phyloP scores from a whole-genome alignment of 345 rosid genomes.

The Lepidium sativum region DNA sequence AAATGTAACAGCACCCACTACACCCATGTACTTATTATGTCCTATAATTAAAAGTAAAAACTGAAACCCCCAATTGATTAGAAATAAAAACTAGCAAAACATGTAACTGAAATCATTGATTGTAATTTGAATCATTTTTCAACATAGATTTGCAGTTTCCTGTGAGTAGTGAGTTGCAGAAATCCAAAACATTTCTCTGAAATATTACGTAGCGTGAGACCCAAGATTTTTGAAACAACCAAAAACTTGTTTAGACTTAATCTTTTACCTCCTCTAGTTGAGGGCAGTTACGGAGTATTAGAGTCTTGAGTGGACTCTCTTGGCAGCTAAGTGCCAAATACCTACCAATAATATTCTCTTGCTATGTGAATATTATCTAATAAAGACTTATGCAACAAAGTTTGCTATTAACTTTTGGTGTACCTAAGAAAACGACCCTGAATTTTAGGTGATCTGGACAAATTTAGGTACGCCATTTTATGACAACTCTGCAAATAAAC shows the following conservation, averaged over 20 bases:
- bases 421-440: constrained; percentile 80
- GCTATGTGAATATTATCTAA: background rate
- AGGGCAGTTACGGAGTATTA: constrained; percentile 73
- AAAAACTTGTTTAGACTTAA: background rate
- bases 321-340: constrained; percentile 49
- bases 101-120: too few species aligned
- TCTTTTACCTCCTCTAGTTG: constrained; percentile 60
- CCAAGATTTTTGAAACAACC: background rate
- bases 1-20: too few species aligned
- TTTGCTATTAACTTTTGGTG: background rate
- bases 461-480: constrained; percentile 60
- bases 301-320: constrained; percentile 52
- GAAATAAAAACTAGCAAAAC: too few species aligned
- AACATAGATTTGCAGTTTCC: constrained; percentile 73
- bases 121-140: too few species aligned
- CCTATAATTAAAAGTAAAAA: too few species aligned
- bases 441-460: constrained; percentile 58
- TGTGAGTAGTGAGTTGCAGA: constrained; percentile 45
- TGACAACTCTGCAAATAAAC: constrained; percentile 47
- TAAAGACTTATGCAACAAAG: background rate
- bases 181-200: constrained; percentile 66
- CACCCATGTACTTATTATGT: too few species aligned
- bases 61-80: too few species aligned
- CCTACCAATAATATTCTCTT: constrained; percentile 25
- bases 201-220: constrained; percentile 5